phyloP scores from a whole-genome alignment of 148 eudicot genomes.

The Vaccinium darrowii region DNA sequence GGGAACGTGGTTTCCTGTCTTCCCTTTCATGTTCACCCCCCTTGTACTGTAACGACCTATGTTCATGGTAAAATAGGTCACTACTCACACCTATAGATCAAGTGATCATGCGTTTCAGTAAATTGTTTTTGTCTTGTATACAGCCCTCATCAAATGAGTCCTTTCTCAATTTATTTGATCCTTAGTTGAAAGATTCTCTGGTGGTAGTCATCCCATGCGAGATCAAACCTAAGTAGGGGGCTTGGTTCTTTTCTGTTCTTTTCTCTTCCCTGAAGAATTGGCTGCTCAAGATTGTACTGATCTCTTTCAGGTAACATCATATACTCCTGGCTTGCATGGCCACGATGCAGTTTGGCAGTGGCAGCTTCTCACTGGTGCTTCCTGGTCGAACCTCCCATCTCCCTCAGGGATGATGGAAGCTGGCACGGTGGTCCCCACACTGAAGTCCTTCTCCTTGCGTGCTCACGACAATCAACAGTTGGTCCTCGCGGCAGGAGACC shows the following conservation, averaged over 20 bases:
- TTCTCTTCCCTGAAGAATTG: slow-evolving; percentile 6
- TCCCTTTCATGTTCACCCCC: neutral
- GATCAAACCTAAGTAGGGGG: neutral
- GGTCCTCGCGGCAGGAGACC: slow-evolving; percentile 89
- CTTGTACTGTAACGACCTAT: neutral
- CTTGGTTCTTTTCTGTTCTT: neutral
- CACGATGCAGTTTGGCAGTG: slow-evolving; percentile 95
- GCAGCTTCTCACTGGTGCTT: slow-evolving; percentile 90
- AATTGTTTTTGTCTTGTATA: neutral
- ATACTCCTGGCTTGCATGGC: slow-evolving; percentile 81
- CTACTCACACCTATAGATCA: neutral
- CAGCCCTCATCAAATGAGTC: neutral
- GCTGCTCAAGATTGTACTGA: slow-evolving; percentile 1
- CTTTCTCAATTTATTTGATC: neutral
- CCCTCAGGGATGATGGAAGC: slow-evolving; percentile 91
- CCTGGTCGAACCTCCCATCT: slow-evolving; percentile 97
- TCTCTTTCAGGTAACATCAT: slow-evolving; percentile 73
- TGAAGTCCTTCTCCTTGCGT: slow-evolving; percentile 70
- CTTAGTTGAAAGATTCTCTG: neutral
- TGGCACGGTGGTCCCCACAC: slow-evolving; percentile 72
- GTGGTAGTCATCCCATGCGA: slow-evolving; percentile 1
- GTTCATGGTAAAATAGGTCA: neutral
- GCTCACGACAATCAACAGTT: slow-evolving; percentile 66
- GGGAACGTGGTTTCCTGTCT: neutral
- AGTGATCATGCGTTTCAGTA: neutral